Conservation (phyloP, 306 rosid species). For the Geum urbanum region DNA sequence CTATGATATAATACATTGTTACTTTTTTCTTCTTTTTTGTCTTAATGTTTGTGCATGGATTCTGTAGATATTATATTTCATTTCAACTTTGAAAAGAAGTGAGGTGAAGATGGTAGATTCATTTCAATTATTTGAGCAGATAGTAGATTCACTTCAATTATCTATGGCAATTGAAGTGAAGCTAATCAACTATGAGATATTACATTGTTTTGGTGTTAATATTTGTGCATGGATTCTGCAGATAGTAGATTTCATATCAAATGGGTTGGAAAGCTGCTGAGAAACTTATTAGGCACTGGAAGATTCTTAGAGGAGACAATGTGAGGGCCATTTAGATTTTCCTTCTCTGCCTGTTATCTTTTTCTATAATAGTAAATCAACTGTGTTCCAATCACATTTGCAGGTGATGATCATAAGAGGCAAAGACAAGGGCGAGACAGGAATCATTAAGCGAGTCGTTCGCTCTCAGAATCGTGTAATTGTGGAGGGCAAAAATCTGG, state of each 20-base stretch:
- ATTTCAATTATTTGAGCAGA: too few species aligned
- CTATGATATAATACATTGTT: not conserved
- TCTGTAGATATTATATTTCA: not conserved
- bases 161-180: not conserved
- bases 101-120: too few species aligned
- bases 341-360: not conserved
- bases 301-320: conserved; percentile 82
- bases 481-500: conserved; percentile 94
- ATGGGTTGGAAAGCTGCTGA: conserved; percentile 99
- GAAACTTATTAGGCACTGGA: conserved; percentile 91
- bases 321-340: conserved; percentile 29
- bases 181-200: not conserved
- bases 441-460: conserved; percentile 74
- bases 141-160: too few species aligned
- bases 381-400: not conserved
- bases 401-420: conserved; percentile 93
- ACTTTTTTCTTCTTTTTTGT: too few species aligned
- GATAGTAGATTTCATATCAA: not conserved
- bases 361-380: not conserved
- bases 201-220: not conserved
- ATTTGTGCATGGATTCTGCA: conserved; percentile 9
- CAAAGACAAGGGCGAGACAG: conserved; percentile 80
- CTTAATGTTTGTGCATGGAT: not conserved
- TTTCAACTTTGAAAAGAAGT: not conserved
- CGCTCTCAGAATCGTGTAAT: conserved; percentile 91